A percentile compares a stretch with the other conserved stretches of the same genome.
Evolutionary conservation across 1,284 basidiomycete genomes (phyloP).

Genomic region (Ganoderma multipileum): DNA sequence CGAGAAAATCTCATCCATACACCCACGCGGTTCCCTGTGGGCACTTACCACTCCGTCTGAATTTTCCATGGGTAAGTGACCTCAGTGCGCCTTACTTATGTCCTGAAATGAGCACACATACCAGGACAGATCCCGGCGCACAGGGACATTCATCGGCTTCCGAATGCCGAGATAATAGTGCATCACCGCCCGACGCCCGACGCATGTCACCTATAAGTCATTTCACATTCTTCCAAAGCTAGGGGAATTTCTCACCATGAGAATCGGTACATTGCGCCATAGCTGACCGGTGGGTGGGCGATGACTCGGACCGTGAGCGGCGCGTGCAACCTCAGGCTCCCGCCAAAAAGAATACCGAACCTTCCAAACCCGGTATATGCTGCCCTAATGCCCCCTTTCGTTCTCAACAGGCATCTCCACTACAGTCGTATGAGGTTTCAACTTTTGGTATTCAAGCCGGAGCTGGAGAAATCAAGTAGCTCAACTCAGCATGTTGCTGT

Average conservation of each 20-base stretch:
- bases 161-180: not conserved
- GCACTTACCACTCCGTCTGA: not conserved
- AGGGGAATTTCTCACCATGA: not conserved
- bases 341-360: not conserved
- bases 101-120: not conserved
- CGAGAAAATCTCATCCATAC: not conserved
- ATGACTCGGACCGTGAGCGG: not conserved
- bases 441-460: no score
- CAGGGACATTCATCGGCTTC: not conserved
- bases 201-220: not conserved
- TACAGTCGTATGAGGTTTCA: conserved; percentile 14
- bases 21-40: not conserved
- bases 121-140: not conserved
- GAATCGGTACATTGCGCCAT: not conserved
- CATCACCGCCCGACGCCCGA: not conserved
- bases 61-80: not conserved
- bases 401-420: not conserved
- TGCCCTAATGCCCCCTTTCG: not conserved
- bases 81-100: not conserved
- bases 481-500: no score
- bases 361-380: not conserved
- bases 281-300: not conserved
- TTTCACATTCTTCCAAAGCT: not conserved
- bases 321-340: not conserved
- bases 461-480: no score